Evolutionary conservation across 306 rosid genomes (phyloP).

Genomic region (Senna tora): DNA sequence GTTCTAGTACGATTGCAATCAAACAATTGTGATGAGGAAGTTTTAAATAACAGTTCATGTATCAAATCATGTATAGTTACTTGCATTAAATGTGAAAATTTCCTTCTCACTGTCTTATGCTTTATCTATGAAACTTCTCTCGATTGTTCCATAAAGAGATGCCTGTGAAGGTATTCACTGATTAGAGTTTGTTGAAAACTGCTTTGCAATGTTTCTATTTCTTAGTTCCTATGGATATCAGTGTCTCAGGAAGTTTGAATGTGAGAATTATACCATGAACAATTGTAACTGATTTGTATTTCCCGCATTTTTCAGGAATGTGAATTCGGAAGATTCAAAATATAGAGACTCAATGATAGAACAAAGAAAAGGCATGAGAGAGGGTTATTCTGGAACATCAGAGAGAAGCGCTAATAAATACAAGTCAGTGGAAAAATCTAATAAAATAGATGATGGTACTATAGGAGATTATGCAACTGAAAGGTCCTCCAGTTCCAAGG

Average conservation of each 20-base stretch:
- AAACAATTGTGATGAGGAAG: constrained; percentile 19
- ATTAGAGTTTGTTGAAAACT: constrained; percentile 18
- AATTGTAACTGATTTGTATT: constrained; percentile 28
- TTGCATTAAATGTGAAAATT: constrained; percentile 11
- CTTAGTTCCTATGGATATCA: not conserved
- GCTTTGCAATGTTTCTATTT: not conserved
- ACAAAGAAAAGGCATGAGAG: constrained; percentile 54
- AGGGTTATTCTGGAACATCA: constrained; percentile 57
- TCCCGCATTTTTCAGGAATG: constrained; percentile 50
- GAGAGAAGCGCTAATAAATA: constrained; percentile 69
- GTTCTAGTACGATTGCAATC: constrained; percentile 12
- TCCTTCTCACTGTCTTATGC: not conserved
- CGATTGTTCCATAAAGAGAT: not conserved
- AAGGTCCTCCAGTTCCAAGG: constrained; percentile 81
- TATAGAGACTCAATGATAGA: constrained; percentile 54
- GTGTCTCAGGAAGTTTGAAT: constrained; percentile 22
- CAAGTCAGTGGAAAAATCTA: constrained; percentile 64
- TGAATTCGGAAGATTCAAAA: constrained; percentile 52
- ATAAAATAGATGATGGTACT: constrained; percentile 65
- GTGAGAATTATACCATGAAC: constrained; percentile 21
- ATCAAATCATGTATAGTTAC: constrained; percentile 13
- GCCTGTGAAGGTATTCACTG: not conserved
- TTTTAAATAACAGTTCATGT: not conserved
- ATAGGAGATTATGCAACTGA: constrained; percentile 70
- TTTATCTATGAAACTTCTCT: not conserved